A percentile compares a stretch with the other conserved stretches of the same genome.
Evolutionary conservation across 176 grass and related monocot genomes (phyloP).

Genomic region (Cenchrus fungigraminus): DNA sequence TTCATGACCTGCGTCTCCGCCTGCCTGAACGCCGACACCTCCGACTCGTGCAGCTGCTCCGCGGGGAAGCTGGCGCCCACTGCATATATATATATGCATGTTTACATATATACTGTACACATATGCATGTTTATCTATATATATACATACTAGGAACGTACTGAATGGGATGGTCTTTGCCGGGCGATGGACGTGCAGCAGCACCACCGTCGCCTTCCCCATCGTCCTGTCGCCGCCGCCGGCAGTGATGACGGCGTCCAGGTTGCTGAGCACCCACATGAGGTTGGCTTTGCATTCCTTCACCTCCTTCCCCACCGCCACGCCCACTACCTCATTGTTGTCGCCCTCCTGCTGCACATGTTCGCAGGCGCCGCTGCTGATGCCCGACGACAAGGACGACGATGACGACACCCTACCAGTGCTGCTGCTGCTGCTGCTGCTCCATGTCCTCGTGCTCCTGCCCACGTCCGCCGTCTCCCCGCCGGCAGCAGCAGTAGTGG

Average conservation of each 20-base stretch:
- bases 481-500: not conserved
- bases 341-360: not conserved
- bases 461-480: not conserved
- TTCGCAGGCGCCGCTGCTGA: not conserved
- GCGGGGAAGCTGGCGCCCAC: slow-evolving; percentile 8
- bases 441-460: slow-evolving; percentile 23
- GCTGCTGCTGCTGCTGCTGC: slow-evolving; percentile 7
- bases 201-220: not conserved
- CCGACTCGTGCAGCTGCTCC: slow-evolving; percentile 17
- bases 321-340: not conserved
- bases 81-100: not conserved
- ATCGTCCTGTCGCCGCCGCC: not conserved
- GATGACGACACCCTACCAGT: not conserved
- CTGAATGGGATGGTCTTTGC: slow-evolving; percentile 25
- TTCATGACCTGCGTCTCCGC: not conserved
- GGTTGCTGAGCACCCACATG: slow-evolving; percentile 26
- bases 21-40: slow-evolving; percentile 23
- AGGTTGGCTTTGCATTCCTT: slow-evolving; percentile 27
- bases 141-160: not conserved
- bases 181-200: slow-evolving; percentile 32
- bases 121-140: too few species aligned
- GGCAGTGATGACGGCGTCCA: not conserved
- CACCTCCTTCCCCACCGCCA: slow-evolving; percentile 28
- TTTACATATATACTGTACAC: too few species aligned
- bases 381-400: not conserved